phyloP scores from a whole-genome alignment of 768 basidiomycete species.

The Exidia glandulosa region DNA sequence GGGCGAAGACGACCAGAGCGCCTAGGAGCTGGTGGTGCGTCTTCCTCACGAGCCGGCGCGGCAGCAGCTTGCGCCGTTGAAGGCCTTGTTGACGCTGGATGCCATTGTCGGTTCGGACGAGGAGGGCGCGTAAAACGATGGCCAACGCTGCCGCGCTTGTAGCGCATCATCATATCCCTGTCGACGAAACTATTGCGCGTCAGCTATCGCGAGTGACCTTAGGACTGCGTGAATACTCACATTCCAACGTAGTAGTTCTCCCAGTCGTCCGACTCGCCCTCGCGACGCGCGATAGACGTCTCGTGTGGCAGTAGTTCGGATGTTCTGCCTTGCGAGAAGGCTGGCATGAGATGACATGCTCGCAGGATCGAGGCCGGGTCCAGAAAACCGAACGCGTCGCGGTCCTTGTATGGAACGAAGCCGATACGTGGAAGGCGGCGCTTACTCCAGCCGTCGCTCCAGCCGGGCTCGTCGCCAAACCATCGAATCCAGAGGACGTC shows the following conservation, averaged over 20 bases:
- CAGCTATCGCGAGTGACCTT: too few relatives aligned
- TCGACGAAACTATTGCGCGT: too few relatives aligned
- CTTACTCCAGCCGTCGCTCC: neutral
- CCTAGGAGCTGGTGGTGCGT: too few relatives aligned
- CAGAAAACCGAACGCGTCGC: slow-evolving; percentile 13
- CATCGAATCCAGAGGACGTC: slow-evolving; percentile 11
- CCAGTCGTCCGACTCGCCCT: neutral
- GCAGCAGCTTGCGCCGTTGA: too few relatives aligned
- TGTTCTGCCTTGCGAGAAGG: neutral
- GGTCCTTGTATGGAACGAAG: slow-evolving; percentile 1
- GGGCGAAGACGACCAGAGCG: too few relatives aligned
- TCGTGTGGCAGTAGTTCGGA: neutral
- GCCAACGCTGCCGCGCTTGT: too few relatives aligned
- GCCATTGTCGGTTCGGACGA: too few relatives aligned
- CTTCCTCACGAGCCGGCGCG: too few relatives aligned
- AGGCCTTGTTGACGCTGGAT: too few relatives aligned
- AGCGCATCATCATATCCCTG: too few relatives aligned
- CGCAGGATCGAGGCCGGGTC: slow-evolving; percentile 12
- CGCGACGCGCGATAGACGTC: neutral
- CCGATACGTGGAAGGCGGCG: neutral
- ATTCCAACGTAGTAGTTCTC: neutral
- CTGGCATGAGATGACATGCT: slow-evolving; percentile 11
- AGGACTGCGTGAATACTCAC: too few relatives aligned
- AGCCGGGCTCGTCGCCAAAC: slow-evolving; percentile 4
- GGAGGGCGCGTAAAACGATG: too few relatives aligned